Conservation (phyloP, 257 asterid species). For the Solanum okadae region DNA sequence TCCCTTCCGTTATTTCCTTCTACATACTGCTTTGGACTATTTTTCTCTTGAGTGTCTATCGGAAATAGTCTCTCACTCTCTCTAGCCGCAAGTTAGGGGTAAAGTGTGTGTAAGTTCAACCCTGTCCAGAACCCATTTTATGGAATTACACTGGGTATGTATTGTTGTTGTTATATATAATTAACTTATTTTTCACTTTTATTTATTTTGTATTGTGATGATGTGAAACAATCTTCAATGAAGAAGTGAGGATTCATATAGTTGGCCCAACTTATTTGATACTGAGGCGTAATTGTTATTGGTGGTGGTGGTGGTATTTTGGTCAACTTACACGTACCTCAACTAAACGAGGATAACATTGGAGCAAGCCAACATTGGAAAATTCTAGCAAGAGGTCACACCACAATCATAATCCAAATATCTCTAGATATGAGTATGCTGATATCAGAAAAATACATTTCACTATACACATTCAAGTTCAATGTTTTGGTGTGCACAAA, state of each 20-base stretch:
- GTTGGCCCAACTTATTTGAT: neutral
- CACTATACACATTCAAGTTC: neutral
- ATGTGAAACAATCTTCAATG: neutral
- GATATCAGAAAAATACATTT: neutral
- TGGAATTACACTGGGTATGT: neutral
- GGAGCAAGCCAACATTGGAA: neutral
- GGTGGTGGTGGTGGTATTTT: neutral
- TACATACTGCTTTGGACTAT: neutral
- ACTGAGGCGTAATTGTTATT: neutral
- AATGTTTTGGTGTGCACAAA: neutral
- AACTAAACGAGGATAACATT: neutral
- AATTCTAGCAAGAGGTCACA: neutral
- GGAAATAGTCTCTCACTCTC: neutral
- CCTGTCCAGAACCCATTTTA: neutral
- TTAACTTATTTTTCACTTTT: neutral
- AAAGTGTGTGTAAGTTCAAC: neutral
- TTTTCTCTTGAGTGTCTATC: neutral
- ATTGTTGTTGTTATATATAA: neutral
- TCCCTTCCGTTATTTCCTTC: neutral
- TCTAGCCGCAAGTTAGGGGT: neutral
- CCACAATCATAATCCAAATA: neutral
- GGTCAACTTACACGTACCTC: neutral
- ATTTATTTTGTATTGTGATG: neutral
- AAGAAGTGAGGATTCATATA: neutral
- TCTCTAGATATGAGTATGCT: neutral